phyloP scores from a whole-genome alignment of 2,329 filamentous ascomycete genomes.

The Dryadomyces quercus-mongolicae region DNA sequence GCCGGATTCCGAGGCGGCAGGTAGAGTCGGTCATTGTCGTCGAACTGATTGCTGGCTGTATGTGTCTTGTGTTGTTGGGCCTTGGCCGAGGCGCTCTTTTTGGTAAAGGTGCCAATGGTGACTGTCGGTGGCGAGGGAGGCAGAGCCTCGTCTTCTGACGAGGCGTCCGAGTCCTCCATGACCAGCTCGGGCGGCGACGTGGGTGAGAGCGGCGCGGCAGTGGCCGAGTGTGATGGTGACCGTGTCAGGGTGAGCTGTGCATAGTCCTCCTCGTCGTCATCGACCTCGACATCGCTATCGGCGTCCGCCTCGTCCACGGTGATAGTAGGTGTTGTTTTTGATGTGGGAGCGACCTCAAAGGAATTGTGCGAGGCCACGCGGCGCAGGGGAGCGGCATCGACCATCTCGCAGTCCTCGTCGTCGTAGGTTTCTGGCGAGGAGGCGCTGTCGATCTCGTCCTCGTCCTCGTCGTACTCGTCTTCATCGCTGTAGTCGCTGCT shows the following conservation, averaged over 20 bases:
- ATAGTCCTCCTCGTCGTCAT: conserved; percentile 54
- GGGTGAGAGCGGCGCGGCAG: conserved; percentile 28
- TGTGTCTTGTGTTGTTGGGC: neutral
- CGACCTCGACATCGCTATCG: conserved; percentile 29
- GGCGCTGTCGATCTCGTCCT: conserved; percentile 19
- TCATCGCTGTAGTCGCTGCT: conserved; percentile 38
- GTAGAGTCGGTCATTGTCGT: conserved; percentile 42
- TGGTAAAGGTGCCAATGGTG: conserved; percentile 42
- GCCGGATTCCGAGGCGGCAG: conserved; percentile 37
- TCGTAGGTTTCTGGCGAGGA: conserved; percentile 23
- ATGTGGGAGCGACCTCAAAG: conserved; percentile 21
- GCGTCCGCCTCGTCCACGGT: conserved; percentile 20
- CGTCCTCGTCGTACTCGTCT: conserved; percentile 34
- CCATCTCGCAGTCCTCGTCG: conserved; percentile 48
- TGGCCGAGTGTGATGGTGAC: conserved; percentile 50
- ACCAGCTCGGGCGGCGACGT: conserved; percentile 53
- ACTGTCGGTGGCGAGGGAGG: conserved; percentile 55
- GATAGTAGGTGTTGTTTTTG: conserved; percentile 9
- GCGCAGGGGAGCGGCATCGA: conserved; percentile 32
- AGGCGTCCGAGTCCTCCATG: conserved; percentile 46
- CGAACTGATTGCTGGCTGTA: conserved; percentile 18
- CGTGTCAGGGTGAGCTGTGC: conserved; percentile 55
- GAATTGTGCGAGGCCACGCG: conserved; percentile 29
- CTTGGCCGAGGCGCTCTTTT: conserved; percentile 17
- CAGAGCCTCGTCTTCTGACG: conserved; percentile 61